Percentiles rank a stretch among this genome's conserved stretches.
These are phyloP conservation scores for Populus alba DNA, from an alignment of 345 rosid genomes.

Conservation along the genomic window DNA sequence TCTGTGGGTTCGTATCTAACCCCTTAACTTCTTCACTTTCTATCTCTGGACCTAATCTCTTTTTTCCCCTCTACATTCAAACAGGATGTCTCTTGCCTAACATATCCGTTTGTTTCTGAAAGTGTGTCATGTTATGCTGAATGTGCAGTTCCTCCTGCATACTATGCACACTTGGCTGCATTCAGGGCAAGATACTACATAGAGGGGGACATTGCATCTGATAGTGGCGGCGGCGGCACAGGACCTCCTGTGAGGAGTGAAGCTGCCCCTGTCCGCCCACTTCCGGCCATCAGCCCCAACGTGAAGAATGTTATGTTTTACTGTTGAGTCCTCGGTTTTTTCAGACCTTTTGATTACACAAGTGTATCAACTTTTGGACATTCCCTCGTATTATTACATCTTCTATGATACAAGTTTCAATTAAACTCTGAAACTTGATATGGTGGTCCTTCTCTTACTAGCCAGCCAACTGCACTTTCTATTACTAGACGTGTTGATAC, in stretches of 20 bases:
- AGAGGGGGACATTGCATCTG: not conserved
- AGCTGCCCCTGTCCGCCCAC: not conserved
- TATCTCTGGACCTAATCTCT: not conserved
- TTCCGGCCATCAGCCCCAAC: not conserved
- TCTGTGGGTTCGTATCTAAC: not conserved
- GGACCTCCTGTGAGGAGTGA: not conserved
- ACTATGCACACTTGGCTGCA: constrained; percentile 9
- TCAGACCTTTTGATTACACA: too few species aligned
- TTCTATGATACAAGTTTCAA: too few species aligned
- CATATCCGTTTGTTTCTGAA: not conserved
- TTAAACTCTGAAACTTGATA: too few species aligned
- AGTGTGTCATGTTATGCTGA: too few species aligned
- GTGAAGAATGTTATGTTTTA: constrained; percentile 16
- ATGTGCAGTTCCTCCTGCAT: constrained; percentile 7
- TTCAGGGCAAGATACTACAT: constrained; percentile 8
- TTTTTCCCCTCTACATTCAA: not conserved
- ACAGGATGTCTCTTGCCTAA: too few species aligned
- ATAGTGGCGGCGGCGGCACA: not conserved
- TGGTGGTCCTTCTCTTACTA: too few species aligned
- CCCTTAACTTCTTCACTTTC: not conserved
- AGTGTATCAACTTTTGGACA: too few species aligned
- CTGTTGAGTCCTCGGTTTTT: not conserved
- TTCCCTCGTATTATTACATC: too few species aligned
- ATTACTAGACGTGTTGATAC: too few species aligned
- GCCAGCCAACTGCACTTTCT: too few species aligned